Percentiles rank a stretch among this genome's conserved stretches.
Evolutionary conservation across 164 flowering plant genomes (phyloP).

Genomic region (Vitis rupestris): DNA sequence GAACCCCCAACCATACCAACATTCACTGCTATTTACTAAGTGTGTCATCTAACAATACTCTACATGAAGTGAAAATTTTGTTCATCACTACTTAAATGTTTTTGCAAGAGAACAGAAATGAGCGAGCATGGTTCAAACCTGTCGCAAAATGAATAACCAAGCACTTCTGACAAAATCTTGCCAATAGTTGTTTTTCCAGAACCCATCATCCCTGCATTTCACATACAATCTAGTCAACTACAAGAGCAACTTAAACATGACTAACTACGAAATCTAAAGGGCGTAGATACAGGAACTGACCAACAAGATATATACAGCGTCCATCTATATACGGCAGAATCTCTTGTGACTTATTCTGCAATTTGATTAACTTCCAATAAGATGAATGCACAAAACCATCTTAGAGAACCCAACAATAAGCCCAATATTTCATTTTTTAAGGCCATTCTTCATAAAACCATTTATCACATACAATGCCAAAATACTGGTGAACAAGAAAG

Average conservation of each 20-base stretch:
- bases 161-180: constrained; percentile 68
- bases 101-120: background rate
- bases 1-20: background rate
- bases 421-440: background rate
- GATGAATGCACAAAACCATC: constrained; percentile 5
- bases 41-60: background rate
- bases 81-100: background rate
- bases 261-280: background rate
- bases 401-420: background rate
- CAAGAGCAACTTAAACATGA: background rate
- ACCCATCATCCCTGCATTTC: constrained; percentile 94
- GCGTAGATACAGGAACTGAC: constrained; percentile 44
- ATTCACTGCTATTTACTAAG: background rate
- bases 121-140: constrained; percentile 45
- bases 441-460: background rate
- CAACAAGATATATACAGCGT: constrained; percentile 90
- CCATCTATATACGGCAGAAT: constrained; percentile 66
- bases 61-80: background rate
- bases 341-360: constrained; percentile 79
- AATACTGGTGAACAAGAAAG: background rate
- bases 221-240: constrained; percentile 1
- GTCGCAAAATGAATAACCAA: constrained; percentile 82
- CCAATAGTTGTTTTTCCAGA: constrained; percentile 98
- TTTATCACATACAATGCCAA: constrained; percentile 3
- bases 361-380: constrained; percentile 21